phyloP scores from a whole-genome alignment of 2,329 filamentous ascomycete genomes.

The Ophioceras dolichostomum region DNA sequence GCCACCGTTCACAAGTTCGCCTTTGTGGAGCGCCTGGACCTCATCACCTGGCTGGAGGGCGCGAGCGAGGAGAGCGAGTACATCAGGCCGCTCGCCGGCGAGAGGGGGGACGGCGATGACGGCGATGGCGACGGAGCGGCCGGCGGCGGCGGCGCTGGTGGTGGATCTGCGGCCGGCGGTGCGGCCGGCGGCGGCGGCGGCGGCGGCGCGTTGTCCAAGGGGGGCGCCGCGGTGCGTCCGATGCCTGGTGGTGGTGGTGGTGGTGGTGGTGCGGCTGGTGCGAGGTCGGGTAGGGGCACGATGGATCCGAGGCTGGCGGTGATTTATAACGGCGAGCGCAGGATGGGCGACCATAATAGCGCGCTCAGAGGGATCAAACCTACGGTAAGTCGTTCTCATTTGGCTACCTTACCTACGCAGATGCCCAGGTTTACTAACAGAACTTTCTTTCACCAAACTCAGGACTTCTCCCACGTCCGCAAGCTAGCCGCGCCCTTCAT shows the following conservation, averaged over 20 bases:
- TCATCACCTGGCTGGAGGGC: slow-evolving; percentile 88
- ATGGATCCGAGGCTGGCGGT: slow-evolving; percentile 72
- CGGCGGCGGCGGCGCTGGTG: slow-evolving; percentile 18
- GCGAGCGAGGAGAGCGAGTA: slow-evolving; percentile 85
- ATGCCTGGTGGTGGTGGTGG: too few relatives aligned
- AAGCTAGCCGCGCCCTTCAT: slow-evolving; percentile 75
- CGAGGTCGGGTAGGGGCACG: slow-evolving; percentile 44
- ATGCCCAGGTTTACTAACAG: not conserved
- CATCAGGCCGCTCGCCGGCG: slow-evolving; percentile 71
- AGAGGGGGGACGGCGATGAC: slow-evolving; percentile 34
- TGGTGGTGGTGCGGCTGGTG: slow-evolving; percentile 28
- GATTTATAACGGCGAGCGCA: slow-evolving; percentile 85
- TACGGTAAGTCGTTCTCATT: slow-evolving; percentile 45
- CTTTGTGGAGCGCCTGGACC: slow-evolving; percentile 82
- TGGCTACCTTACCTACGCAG: not conserved
- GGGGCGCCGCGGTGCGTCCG: slow-evolving; percentile 25
- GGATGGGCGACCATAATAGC: slow-evolving; percentile 86
- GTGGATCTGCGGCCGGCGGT: slow-evolving; percentile 26
- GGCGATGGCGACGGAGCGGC: slow-evolving; percentile 26
- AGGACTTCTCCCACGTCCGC: slow-evolving; percentile 92
- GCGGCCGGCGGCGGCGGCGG: slow-evolving; percentile 21
- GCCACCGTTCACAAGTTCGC: slow-evolving; percentile 75
- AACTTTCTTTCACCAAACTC: not conserved
- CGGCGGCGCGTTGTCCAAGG: slow-evolving; percentile 21
- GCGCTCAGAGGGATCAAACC: slow-evolving; percentile 78